A percentile compares a stretch with the other conserved stretches of the same genome.
Evolutionary conservation across 2,329 filamentous ascomycete species (phyloP).

Genomic region (Diplocarpon rosae): DNA sequence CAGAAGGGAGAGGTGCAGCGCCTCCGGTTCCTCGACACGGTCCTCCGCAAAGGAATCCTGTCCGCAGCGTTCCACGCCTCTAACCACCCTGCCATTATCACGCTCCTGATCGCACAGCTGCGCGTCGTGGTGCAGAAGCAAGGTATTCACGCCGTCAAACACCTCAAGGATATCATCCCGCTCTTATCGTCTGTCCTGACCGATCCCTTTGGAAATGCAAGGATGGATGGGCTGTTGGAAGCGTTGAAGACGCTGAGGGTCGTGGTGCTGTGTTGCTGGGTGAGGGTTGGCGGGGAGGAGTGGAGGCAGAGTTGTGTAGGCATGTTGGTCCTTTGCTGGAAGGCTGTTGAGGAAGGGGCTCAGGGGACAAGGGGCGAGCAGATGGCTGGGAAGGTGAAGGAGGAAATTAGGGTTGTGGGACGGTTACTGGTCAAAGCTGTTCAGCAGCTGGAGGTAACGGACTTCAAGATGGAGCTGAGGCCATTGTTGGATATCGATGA

Average conservation of each 20-base stretch:
- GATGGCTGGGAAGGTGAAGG: slow-evolving; percentile 10
- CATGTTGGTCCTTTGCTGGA: slow-evolving; percentile 18
- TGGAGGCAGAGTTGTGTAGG: slow-evolving; percentile 7
- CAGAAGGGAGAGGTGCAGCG: slow-evolving; percentile 6
- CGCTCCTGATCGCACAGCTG: slow-evolving; percentile 43
- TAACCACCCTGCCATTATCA: slow-evolving; percentile 45
- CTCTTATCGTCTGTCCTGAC: slow-evolving; percentile 53
- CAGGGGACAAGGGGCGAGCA: slow-evolving; percentile 28
- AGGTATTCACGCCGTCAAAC: slow-evolving; percentile 52
- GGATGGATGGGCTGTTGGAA: slow-evolving; percentile 35
- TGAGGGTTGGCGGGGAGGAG: slow-evolving; percentile 40
- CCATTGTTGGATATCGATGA: slow-evolving; percentile 24
- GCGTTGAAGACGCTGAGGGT: slow-evolving; percentile 41
- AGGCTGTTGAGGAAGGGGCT: slow-evolving; percentile 15
- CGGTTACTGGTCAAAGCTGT: slow-evolving; percentile 19
- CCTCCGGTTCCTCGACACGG: slow-evolving; percentile 38
- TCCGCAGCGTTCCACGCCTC: slow-evolving; percentile 45
- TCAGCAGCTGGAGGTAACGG: not conserved
- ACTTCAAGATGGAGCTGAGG: slow-evolving; percentile 15
- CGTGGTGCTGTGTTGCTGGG: slow-evolving; percentile 56
- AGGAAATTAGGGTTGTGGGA: slow-evolving; percentile 16
- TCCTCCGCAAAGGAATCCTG: slow-evolving; percentile 46
- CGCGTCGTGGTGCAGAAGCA: slow-evolving; percentile 41
- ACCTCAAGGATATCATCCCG: slow-evolving; percentile 59
- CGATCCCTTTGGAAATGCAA: slow-evolving; percentile 45